Evolutionary conservation across 305 asterid genomes (phyloP).

Genomic region (Solanum hybrid): DNA sequence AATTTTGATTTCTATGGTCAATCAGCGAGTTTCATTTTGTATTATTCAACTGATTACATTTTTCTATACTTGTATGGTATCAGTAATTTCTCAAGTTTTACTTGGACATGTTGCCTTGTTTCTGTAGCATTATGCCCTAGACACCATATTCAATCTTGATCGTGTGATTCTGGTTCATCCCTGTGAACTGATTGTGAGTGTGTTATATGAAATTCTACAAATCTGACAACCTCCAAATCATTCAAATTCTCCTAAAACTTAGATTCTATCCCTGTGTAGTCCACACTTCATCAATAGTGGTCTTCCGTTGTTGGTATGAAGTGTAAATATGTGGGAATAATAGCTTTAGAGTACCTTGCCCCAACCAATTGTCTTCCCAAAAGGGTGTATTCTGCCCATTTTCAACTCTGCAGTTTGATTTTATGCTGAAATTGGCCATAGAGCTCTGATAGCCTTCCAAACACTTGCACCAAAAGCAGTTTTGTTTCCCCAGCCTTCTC

Average conservation of each 20-base stretch:
- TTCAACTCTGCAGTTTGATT: neutral
- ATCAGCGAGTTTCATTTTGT: constrained; percentile 9
- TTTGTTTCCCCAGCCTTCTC: neutral
- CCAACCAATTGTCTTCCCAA: neutral
- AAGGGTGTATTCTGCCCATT: neutral
- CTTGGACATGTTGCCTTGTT: neutral
- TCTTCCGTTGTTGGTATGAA: neutral
- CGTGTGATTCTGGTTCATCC: neutral
- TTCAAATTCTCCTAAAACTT: neutral
- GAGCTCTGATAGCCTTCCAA: neutral
- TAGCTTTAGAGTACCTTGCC: neutral
- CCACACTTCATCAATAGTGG: neutral
- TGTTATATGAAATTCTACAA: neutral
- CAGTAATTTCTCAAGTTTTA: neutral
- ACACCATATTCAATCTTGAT: neutral
- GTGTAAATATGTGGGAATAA: neutral
- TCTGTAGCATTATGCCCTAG: neutral
- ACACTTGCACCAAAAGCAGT: neutral
- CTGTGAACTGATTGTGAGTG: neutral
- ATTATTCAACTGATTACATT: neutral
- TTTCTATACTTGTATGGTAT: neutral
- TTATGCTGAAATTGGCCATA: neutral
- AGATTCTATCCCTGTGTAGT: neutral
- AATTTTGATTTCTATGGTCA: constrained; percentile 6
- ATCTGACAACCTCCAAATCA: neutral